Evolutionary conservation across 169 alveolate genomes (phyloP), one percentile per base, ranked within the genome.

Genomic region (Babesia divergens): DNA sequence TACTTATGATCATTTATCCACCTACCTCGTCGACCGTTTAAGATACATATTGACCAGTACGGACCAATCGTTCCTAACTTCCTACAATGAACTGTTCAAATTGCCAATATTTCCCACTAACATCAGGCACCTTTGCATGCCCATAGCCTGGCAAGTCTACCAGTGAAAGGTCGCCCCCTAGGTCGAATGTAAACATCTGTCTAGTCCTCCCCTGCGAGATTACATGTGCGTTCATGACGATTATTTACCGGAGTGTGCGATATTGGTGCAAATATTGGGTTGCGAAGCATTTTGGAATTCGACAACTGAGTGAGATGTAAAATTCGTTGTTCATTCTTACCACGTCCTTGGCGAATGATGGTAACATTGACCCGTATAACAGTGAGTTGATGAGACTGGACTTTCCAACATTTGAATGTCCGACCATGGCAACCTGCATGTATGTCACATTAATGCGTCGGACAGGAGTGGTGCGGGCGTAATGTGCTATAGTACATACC

Each of bases 351-450:
- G 89, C 87, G 43, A 89, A 67, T 34, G 72, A 18, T 8, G 91
- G 88, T 7, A 91, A 91, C 50, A 84, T 81, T 56, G 87, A 51
- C 70, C 91, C 84, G 54, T 90, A 87, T 37, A 94, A 54, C 9
- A 95, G 83, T 22, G 95, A 83, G 83, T 95, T 95, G 31, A 95
- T 93, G 49, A 95, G 89, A 46, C 97, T 85, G 11, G 97, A 93
- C 77, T 95, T 95, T 1, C 98, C 98, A 20, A 89, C 95, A 72
- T 95, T 95, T 20, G 98, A 94, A 32, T 94, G 74, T 5, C 98
- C 98, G 46, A 94, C 92, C 50, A 94, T 67, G 40, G 97, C 95
- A 14, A 93, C 84, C 94, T 95, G 79, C 75, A 56, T 56, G 18
- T 50, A 59, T 5, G 20, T 9, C 14, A 46, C 13, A 40, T 20